phyloP scores from a whole-genome alignment of 2,329 filamentous ascomycete genomes.

The Penicillium sp. region DNA sequence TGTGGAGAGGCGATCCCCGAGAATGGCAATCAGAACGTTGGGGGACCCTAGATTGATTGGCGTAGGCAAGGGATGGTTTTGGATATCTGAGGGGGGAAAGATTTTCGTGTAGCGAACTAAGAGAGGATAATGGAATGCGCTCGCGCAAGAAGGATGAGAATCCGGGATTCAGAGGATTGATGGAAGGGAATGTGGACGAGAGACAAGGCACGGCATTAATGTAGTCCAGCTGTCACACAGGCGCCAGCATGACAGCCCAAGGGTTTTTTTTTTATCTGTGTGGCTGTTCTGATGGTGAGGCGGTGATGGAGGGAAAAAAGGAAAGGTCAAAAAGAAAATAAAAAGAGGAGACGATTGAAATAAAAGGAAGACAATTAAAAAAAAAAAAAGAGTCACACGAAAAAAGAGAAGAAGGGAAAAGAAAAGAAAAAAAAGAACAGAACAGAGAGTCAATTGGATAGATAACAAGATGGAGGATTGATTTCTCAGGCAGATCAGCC shows the following conservation, averaged over 20 bases:
- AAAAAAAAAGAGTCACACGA: constrained; percentile 1
- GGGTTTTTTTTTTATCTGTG: constrained; percentile 2
- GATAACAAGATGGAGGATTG: constrained; percentile 12
- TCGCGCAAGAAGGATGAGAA: constrained; percentile 24
- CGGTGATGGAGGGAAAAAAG: neutral
- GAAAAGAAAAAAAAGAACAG: constrained; percentile 8
- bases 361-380: neutral
- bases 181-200: constrained; percentile 30
- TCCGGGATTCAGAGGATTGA: constrained; percentile 28
- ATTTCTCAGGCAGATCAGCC: constrained; percentile 14
- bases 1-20: constrained; percentile 21
- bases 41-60: constrained; percentile 24
- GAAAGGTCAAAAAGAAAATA: constrained; percentile 7
- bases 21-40: constrained; percentile 23
- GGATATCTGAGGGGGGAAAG: constrained; percentile 1
- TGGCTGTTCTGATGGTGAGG: neutral
- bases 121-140: constrained; percentile 27
- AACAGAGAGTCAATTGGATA: constrained; percentile 5
- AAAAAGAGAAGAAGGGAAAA: constrained; percentile 5
- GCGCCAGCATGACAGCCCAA: constrained; percentile 29
- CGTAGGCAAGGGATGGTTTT: constrained; percentile 14
- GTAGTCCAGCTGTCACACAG: constrained; percentile 33
- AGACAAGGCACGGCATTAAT: constrained; percentile 32
- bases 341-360: neutral
- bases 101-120: constrained; percentile 2